Base-by-base conservation (phyloP, 1,284 basidiomycete species). In the Meripilus lineatus region DNA sequence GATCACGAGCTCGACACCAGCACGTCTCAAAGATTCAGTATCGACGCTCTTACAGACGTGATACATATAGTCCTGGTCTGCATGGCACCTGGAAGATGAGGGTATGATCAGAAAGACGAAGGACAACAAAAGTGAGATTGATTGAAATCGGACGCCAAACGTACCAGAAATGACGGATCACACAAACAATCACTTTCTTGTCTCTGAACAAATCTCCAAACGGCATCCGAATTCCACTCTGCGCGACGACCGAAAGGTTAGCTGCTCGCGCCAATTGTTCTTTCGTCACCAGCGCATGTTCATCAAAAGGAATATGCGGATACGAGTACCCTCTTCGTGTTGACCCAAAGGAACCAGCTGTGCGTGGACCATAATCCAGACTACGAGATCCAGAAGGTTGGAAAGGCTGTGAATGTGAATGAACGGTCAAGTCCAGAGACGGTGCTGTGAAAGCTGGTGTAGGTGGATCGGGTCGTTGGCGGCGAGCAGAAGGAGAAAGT, bases 41-140 rank as follows among this genome's bases (percentile, higher is more conserved):
- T 77, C 65, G 30, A 81, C 70, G 36, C 72, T 68, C 15, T 69
- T 63, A 46, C 74, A 59, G 46, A 93, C 70, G 25, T 80, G 81
- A 42, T 79, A 73, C 70, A 93, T 79, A 62, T 93, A 95, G 58
- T 93, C 88, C 58, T 91, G 88, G 61, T 88, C 90, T 24, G 81
- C 66, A 3, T 85, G 81, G 55, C 89, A 93, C 71, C 76, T 77
- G 42, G 2, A 38, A 17, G 32, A n/a, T 36, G 14, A 32, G 8
- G 18, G 14, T 36, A 36, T 8, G 18, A n/a, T 7, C 10, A 25
- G 13, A 28, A 18, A 7, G 21, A 6, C 6, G 15, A 26, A 30
- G 28, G 8, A 8, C 28, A 30, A n/a, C 40, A 34, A 7, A 15
- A n/a, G 22, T 21, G 10, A 25, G 28, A 8, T n/a, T 10, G 5